Evolutionary conservation across 2,329 filamentous ascomycete genomes (phyloP), one percentile per base, ranked within the genome.

Genomic region (Alternaria infectoria): DNA sequence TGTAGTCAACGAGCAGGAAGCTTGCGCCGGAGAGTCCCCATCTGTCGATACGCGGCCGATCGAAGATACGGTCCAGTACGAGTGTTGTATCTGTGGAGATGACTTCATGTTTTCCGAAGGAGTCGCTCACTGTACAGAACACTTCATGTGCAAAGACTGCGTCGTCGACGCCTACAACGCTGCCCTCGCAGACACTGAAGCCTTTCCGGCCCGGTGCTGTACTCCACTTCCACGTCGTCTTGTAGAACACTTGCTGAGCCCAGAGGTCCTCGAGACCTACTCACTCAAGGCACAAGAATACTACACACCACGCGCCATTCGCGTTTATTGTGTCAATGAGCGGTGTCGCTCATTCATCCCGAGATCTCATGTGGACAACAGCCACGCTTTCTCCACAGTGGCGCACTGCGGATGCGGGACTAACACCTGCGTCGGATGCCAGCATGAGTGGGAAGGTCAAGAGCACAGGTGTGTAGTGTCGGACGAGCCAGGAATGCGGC

Each of bases 381-480:
- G 13, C 6, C 19, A 52, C 13, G 13, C 15, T 12, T 25, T 28
- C 1, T 60, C 44, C 15, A 56, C 47, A 1, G 30, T 52, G 11
- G 28, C 43, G 1, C 13, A 23, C 11, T 64, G 61, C 12, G 28
- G 12, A 12, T 67, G 65, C 26, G 57, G 57, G 2, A 50, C 28
- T 3, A 19, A 19, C 9, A 65, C 62, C 9, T 67, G 60, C 19
- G 56, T 63, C 1, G 40, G 50, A 12, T 67, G 62, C 26, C 62
- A 62, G 30, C 15, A 13, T n/a, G 8, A 44, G 15, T 64, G 65
- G 59, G n/a, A 52, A 13, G 21, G 25, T 15, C 15, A 56, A 6
- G 13, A 8, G n/a, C 57, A 67, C 40, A 11, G 15, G 1, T 68
- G 66, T n/a, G 4, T 25, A 4, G 9, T 32, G 15, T 23, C 17